Base-by-base conservation (phyloP, 768 basidiomycete genomes). In the Coprinellus aureogranulatus region DNA sequence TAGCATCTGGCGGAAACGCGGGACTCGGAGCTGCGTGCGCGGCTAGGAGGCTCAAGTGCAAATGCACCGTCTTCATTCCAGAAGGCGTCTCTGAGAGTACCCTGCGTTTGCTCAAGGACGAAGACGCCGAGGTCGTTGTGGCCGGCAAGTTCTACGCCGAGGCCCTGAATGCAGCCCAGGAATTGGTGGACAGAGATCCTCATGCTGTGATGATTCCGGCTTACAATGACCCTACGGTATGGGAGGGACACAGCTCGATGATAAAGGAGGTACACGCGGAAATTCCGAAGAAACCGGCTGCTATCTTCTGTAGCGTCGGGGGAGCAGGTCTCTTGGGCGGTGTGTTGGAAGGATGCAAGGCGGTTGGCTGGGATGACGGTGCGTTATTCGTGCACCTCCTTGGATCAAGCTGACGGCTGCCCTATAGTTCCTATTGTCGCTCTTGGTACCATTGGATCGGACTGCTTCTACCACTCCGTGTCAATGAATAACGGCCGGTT, bases 1-100 rank as follows among this genome's bases (percentile, higher is more conserved):
- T 86, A 51, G 88, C 90, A 0, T 92, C 90, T 0, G 81, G 86
- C 4, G 90, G 90, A n/a, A 91, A 92, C 65, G 90, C 88, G n/a
- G 89, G 85, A 1, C 72, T 90, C 14, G 90, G 88, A 12, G 81
- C 82, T 0, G 89, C 89, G 16, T 80, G 81, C 59, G 85, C 84
- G 22, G 82, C 89, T 9, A 73, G 78, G 27, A 71, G 65, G 20
- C 75, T 90, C 23, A 70, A 72, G 5, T 72, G 89, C 42, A 74
- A 67, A 64, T 90, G 89, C 67, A 88, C 83, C 5, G 84, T 91
- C 2, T 90, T 77, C 66, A 74, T 92, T 23, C 88, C 90, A 0
- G 68, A 76, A 31, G 80, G 79, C n/a, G n/a, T n/a, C n/a, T n/a
- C n/a, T n/a, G n/a, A n/a, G n/a, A n/a, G n/a, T n/a, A n/a, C n/a